Base-by-base conservation (phyloP, 768 basidiomycete species). In the Holtermannia corniformis region DNA sequence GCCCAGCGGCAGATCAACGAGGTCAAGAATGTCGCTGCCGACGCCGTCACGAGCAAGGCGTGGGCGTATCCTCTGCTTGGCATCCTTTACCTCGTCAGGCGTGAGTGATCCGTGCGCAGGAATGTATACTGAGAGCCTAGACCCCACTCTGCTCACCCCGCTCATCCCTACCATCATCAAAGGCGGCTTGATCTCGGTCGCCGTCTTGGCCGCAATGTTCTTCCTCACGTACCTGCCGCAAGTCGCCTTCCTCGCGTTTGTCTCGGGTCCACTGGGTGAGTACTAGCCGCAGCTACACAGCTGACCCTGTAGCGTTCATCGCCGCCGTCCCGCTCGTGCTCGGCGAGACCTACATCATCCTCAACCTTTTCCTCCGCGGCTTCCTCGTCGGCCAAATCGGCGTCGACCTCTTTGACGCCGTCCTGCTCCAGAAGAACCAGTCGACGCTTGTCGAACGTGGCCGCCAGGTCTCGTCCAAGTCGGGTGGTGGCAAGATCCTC, bases 191-290 rank as follows among this genome's bases (percentile, higher is more conserved):
- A 48, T 68, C 26, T 65, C 66, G 1, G 20, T 68, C 25, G 63
- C 49, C 10, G 64, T 75, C 28, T 58, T 74, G 47, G 54, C 55
- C 4, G 54, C 49, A 3, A 57, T 82, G 58, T 81, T 82, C 60
- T 47, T 64, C 42, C 67, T 74, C 55, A 66, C 72, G 44, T 86
- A 82, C 72, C 60, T 84, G 7, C 84, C 84, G 2, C 82, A 83
- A 62, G 79, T 81, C 28, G 81, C 80, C 41, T 65, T 85, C 44
- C 79, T 83, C 37, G 78, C 81, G 1, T 57, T 83, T 50, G 76
- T 85, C 59, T 78, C 79, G 0, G 84, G 83, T 1, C 82, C 83
- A 3, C 75, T 85, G 23, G 81, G 81, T 72, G 32, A 54, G 71
- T 55, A 4, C 46, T 22, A 41, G 20, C 24, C 19, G 14, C 28